Evolutionary conservation across 2,329 filamentous ascomycete species (phyloP).

Genomic region (Gaeumannomyces sp.): DNA sequence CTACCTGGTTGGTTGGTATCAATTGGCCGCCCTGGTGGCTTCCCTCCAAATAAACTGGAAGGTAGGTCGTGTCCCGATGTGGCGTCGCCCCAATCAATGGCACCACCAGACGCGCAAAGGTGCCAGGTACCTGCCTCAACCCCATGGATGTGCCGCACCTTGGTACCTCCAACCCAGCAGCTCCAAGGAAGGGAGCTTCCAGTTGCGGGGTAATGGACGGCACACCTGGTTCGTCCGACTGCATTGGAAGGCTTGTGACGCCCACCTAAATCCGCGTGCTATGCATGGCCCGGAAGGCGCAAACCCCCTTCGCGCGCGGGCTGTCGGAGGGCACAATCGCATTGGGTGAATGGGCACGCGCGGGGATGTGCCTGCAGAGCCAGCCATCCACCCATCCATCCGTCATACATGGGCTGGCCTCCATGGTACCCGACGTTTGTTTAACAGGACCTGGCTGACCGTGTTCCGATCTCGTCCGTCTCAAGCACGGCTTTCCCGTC

Average conservation of each 20-base stretch:
- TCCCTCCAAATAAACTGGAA: not conserved
- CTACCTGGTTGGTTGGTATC: not conserved
- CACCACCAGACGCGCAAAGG: not conserved
- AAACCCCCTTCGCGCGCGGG: not conserved
- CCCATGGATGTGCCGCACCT: not conserved
- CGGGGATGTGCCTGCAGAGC: not conserved
- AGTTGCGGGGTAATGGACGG: not conserved
- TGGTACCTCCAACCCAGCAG: not conserved
- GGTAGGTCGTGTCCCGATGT: not conserved
- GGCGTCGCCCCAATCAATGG: not conserved
- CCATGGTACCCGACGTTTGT: not conserved
- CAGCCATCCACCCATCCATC: not conserved
- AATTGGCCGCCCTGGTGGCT: not conserved
- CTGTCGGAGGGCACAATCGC: not conserved
- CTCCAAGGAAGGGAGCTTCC: not conserved
- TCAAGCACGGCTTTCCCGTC: not conserved
- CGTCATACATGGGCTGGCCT: not conserved
- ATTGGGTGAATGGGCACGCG: not conserved
- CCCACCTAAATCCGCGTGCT: not conserved
- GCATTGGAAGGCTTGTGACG: not conserved
- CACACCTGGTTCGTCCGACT: not conserved
- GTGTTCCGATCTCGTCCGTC: not conserved
- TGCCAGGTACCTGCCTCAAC: not conserved
- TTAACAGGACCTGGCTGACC: not conserved
- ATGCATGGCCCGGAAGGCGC: not conserved